These are phyloP conservation scores for Inga leiocalycina DNA, from an alignment of 306 rosid species.

Conservation along the genomic window DNA sequence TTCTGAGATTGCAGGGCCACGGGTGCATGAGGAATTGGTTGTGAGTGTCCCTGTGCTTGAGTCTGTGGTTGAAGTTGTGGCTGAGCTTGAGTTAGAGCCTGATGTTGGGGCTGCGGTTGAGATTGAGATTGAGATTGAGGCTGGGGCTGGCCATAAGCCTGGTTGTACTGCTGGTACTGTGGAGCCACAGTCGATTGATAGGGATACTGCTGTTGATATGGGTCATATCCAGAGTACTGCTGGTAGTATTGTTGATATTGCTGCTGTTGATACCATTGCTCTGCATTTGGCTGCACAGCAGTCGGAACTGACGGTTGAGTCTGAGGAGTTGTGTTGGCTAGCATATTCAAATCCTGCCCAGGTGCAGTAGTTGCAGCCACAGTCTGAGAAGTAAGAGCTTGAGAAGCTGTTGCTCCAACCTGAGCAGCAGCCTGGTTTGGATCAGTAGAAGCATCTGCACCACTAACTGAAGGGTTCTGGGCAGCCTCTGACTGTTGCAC, in stretches of 20 bases:
- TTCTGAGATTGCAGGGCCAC: slow-evolving; percentile 55
- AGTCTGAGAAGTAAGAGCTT: slow-evolving; percentile 61
- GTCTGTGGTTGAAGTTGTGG: slow-evolving; percentile 49
- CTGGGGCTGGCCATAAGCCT: slow-evolving; percentile 59
- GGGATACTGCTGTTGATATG: slow-evolving; percentile 84
- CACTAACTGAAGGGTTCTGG: slow-evolving; percentile 51
- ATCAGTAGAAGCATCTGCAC: slow-evolving; percentile 53
- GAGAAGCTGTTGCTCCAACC: slow-evolving; percentile 52
- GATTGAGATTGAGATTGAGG: slow-evolving; percentile 32
- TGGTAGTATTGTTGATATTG: slow-evolving; percentile 91
- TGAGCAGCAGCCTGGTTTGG: slow-evolving; percentile 54
- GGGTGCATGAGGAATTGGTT: slow-evolving; percentile 45
- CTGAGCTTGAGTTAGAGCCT: slow-evolving; percentile 40
- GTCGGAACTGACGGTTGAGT: slow-evolving; percentile 58
- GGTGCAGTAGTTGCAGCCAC: slow-evolving; percentile 43
- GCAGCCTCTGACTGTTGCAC: slow-evolving; percentile 57
- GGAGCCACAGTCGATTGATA: slow-evolving; percentile 70
- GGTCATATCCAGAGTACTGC: slow-evolving; percentile 92
- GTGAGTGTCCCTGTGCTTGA: slow-evolving; percentile 44
- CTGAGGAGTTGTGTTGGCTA: slow-evolving; percentile 57
- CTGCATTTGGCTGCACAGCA: slow-evolving; percentile 61
- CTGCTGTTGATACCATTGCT: slow-evolving; percentile 95
- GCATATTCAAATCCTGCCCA: slow-evolving; percentile 69
- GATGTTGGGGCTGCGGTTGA: slow-evolving; percentile 35
- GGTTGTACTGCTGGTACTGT: slow-evolving; percentile 59